These are phyloP conservation scores for Nigrospora osmanthi DNA, from an alignment of 2,329 filamentous ascomycete species.

Conservation along the genomic window DNA sequence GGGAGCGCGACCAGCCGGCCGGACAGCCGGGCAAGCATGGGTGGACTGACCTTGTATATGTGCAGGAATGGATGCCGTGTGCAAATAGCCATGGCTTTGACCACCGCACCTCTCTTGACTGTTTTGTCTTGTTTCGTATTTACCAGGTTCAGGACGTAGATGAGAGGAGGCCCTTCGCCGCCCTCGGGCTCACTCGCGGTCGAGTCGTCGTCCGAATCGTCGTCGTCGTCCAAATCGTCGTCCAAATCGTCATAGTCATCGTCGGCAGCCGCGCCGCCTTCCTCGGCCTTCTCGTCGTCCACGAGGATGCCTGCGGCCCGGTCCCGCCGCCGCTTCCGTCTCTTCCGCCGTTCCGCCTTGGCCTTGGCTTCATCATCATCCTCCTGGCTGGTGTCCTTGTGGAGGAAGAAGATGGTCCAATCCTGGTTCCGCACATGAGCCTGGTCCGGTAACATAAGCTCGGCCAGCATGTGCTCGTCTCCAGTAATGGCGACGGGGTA, in stretches of 20 bases:
- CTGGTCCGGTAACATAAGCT: slow-evolving; percentile 97
- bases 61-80: slow-evolving; percentile 95
- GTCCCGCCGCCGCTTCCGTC: slow-evolving; percentile 44
- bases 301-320: slow-evolving; percentile 36
- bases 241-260: slow-evolving; percentile 23
- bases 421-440: slow-evolving; percentile 91
- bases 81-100: slow-evolving; percentile 98
- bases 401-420: slow-evolving; percentile 98
- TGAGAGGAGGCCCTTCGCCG: slow-evolving; percentile 79
- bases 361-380: slow-evolving; percentile 64
- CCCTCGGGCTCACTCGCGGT: slow-evolving; percentile 58
- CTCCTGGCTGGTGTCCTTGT: slow-evolving; percentile 83
- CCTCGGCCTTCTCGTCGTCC: slow-evolving; percentile 35
- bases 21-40: background rate
- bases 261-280: slow-evolving; percentile 36
- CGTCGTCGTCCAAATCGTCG: slow-evolving; percentile 36
- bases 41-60: slow-evolving; percentile 77
- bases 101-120: slow-evolving; percentile 85
- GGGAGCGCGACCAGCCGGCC: no score
- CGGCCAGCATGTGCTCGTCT: slow-evolving; percentile 95
- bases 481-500: slow-evolving; percentile 92
- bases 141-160: slow-evolving; percentile 95
- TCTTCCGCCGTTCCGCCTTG: slow-evolving; percentile 43
- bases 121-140: slow-evolving; percentile 96
- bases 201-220: slow-evolving; percentile 38